phyloP scores from a whole-genome alignment of 2,329 filamentous ascomycete genomes.

The Myotisia sp. region DNA sequence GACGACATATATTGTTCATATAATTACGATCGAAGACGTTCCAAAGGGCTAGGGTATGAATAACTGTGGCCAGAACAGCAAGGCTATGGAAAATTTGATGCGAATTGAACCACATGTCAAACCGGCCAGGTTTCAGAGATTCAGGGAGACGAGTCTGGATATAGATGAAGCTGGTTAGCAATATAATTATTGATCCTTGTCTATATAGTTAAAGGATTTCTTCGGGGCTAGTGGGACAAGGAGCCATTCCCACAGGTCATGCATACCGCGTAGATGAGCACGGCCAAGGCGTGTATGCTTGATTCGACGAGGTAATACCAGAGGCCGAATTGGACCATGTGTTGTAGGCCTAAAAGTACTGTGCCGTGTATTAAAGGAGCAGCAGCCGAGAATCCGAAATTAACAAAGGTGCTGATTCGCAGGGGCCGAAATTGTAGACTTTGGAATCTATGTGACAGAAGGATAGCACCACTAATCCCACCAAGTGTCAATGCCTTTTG shows the following conservation, averaged over 20 bases:
- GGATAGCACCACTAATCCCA: slow-evolving; percentile 16
- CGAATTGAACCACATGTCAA: slow-evolving; percentile 34
- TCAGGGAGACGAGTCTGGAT: slow-evolving; percentile 33
- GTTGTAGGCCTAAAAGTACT: slow-evolving; percentile 13
- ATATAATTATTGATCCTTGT: too few species aligned
- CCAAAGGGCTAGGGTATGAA: slow-evolving; percentile 55
- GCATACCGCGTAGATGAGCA: slow-evolving; percentile 16
- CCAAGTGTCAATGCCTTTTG: slow-evolving; percentile 15
- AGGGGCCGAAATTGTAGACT: slow-evolving; percentile 13
- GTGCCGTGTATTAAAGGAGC: slow-evolving; percentile 16
- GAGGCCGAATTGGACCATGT: slow-evolving; percentile 14
- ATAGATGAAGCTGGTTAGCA: too few species aligned
- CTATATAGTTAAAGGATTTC: neutral
- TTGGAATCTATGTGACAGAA: slow-evolving; percentile 22
- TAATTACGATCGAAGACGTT: slow-evolving; percentile 81
- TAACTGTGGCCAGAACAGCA: slow-evolving; percentile 29
- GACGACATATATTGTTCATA: slow-evolving; percentile 19
- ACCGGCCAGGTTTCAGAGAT: slow-evolving; percentile 27
- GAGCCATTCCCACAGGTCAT: neutral
- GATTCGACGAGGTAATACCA: slow-evolving; percentile 19
- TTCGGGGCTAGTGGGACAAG: neutral
- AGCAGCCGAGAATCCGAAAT: slow-evolving; percentile 14
- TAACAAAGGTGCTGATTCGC: slow-evolving; percentile 14
- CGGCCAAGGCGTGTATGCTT: slow-evolving; percentile 13
- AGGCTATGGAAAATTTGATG: slow-evolving; percentile 37